These are phyloP conservation scores for Wickerhamiella domercqiae DNA, from an alignment of 805 yeast genomes.

Conservation along the genomic window DNA sequence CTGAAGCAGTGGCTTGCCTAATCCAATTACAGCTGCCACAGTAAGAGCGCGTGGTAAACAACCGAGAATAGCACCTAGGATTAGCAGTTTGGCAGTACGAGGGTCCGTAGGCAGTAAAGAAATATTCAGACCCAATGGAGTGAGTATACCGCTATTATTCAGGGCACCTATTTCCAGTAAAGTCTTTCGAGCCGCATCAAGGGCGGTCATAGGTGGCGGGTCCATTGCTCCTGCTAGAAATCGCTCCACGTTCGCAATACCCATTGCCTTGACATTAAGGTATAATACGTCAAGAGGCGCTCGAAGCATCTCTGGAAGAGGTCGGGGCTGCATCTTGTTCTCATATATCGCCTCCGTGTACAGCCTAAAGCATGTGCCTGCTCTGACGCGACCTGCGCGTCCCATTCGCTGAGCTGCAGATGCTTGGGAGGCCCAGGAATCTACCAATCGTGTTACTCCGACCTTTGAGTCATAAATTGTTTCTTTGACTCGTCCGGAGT, in stretches of 20 bases:
- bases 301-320: constrained; percentile 79
- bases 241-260: constrained; percentile 49
- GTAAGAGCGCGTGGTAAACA: constrained; percentile 66
- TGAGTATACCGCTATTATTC: constrained; percentile 32
- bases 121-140: constrained; percentile 66
- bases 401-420: constrained; percentile 87
- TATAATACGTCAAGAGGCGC: constrained; percentile 73
- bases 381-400: constrained; percentile 91
- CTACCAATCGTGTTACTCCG: constrained; percentile 57
- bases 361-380: constrained; percentile 68
- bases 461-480: constrained; percentile 52
- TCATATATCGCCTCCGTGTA: constrained; percentile 50
- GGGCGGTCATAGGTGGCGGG: constrained; percentile 46
- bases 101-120: constrained; percentile 75
- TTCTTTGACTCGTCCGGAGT: constrained; percentile 72
- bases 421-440: constrained; percentile 79
- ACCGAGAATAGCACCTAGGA: constrained; percentile 70
- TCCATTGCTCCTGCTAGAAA: constrained; percentile 69
- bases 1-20: constrained; percentile 61
- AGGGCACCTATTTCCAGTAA: constrained; percentile 66
- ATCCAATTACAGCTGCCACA: constrained; percentile 52
- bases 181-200: constrained; percentile 36
- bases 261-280: constrained; percentile 78
- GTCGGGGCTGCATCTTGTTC: constrained; percentile 46
- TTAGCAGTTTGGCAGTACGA: constrained; percentile 65